A percentile compares a stretch with the other conserved stretches of the same genome.
These are phyloP conservation scores for Trichoderma virens DNA, from an alignment of 495 filamentous ascomycete genomes.

Conservation along the genomic window DNA sequence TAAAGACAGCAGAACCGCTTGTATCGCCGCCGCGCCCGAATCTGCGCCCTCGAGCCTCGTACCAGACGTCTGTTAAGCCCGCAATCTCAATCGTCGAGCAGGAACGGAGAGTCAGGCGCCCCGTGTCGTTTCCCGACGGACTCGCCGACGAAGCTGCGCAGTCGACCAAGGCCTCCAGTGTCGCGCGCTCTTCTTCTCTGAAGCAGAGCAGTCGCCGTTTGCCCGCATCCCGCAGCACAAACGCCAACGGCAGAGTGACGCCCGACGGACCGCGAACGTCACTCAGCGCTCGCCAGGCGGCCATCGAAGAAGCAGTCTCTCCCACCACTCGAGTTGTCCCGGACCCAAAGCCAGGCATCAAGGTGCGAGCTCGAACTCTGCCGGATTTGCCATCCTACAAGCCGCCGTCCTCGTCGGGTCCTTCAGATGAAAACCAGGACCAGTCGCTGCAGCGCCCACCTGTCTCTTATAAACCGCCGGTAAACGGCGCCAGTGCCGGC, in stretches of 20 bases:
- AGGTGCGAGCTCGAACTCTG: constrained; percentile 30
- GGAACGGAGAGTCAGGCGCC: constrained; percentile 26
- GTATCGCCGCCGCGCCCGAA: constrained; percentile 14
- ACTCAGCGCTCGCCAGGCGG: neutral
- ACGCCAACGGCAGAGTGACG: neutral
- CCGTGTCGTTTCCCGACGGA: constrained; percentile 32
- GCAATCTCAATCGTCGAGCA: constrained; percentile 18
- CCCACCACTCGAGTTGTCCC: constrained; percentile 9
- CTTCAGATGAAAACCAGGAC: constrained; percentile 31
- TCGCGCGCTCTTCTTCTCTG: constrained; percentile 17
- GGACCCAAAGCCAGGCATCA: constrained; percentile 18
- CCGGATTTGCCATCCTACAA: constrained; percentile 33
- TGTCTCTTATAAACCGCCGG: constrained; percentile 32
- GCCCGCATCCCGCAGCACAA: neutral
- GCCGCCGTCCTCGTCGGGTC: constrained; percentile 20
- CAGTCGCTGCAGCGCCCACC: constrained; percentile 32
- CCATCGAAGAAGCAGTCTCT: neutral
- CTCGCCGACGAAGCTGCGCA: constrained; percentile 13
- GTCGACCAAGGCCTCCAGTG: neutral
- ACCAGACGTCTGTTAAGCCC: constrained; percentile 23
- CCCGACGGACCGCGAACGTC: neutral
- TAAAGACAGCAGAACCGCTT: constrained; percentile 8
- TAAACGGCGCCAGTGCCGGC: constrained; percentile 18
- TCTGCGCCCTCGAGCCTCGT: constrained; percentile 28
- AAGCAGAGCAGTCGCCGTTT: constrained; percentile 1